phyloP scores from a whole-genome alignment of 1,139 yeast genomes.

The Geotrichum fermentans region DNA sequence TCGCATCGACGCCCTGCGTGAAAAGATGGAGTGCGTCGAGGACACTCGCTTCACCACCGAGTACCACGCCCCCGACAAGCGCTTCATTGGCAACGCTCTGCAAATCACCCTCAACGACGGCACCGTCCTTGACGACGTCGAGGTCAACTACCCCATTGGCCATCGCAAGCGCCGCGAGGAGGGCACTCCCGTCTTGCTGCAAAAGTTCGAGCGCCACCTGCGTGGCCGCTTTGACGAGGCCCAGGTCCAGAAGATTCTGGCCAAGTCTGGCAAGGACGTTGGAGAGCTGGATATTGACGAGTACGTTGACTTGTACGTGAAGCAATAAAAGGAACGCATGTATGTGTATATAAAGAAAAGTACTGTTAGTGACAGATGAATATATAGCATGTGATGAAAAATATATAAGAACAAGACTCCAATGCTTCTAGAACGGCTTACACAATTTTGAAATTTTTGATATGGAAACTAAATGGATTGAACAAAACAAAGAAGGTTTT shows the following conservation, averaged over 20 bases:
- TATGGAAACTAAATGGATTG: no score
- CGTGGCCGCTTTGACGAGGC: constrained; percentile 43
- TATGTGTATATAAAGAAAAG: neutral
- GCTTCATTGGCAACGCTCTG: constrained; percentile 54
- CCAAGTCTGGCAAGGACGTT: constrained; percentile 37
- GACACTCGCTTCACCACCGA: constrained; percentile 47
- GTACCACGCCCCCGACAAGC: constrained; percentile 53
- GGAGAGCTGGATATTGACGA: constrained; percentile 46
- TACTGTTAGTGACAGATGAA: no score
- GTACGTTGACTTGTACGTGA: constrained; percentile 45
- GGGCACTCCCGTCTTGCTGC: constrained; percentile 51
- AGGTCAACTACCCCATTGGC: constrained; percentile 55
- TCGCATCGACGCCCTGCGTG: constrained; percentile 48
- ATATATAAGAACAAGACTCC: no score
- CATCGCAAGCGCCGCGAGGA: constrained; percentile 54
- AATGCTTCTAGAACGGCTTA: no score
- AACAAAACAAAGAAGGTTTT: no score
- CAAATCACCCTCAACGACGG: constrained; percentile 51
- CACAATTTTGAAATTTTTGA: no score
- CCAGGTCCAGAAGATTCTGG: constrained; percentile 41
- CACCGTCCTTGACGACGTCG: constrained; percentile 48
- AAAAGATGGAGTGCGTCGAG: constrained; percentile 52
- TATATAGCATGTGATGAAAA: no score
- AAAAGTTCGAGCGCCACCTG: constrained; percentile 50
- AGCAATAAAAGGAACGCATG: constrained; percentile 21